These are phyloP conservation scores for Rhizopus sp. DNA, from an alignment of 371 early-diverging fungal species.

Conservation along the genomic window DNA sequence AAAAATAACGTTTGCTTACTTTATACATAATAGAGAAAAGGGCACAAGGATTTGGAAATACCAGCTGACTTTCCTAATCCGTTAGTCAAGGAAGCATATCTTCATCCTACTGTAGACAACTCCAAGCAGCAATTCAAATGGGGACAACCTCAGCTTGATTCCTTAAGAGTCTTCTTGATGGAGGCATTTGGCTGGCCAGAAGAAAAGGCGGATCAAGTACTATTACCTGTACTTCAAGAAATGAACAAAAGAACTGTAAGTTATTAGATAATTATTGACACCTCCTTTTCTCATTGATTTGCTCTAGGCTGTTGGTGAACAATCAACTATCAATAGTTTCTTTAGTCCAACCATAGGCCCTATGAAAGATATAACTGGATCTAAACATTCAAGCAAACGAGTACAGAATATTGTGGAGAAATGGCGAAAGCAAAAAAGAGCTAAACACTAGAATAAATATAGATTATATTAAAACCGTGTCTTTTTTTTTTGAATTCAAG, in stretches of 20 bases:
- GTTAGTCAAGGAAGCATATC: constrained; percentile 78
- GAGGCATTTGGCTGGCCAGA: constrained; percentile 52
- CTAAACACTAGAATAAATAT: constrained; percentile 1
- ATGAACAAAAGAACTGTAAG: constrained; percentile 56
- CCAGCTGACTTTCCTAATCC: constrained; percentile 81
- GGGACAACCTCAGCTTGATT: constrained; percentile 85
- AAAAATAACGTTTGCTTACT: constrained; percentile 3
- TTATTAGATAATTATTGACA: not conserved
- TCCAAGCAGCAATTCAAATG: constrained; percentile 72
- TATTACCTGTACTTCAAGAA: constrained; percentile 81
- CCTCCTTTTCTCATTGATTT: not conserved
- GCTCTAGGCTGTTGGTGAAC: constrained; percentile 32
- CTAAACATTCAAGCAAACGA: constrained; percentile 46
- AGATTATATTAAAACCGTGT: too few relatives aligned
- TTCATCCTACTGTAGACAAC: constrained; percentile 77
- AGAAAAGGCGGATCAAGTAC: constrained; percentile 54
- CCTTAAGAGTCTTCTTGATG: constrained; percentile 60
- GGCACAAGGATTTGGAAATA: constrained; percentile 53
- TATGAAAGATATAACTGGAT: constrained; percentile 20
- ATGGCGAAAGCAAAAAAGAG: constrained; percentile 23
- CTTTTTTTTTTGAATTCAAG: too few relatives aligned
- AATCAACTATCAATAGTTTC: constrained; percentile 49
- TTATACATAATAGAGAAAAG: constrained; percentile 45
- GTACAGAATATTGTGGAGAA: constrained; percentile 36
- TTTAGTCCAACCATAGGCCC: constrained; percentile 28